Base-by-base conservation (phyloP, 140 eudicot species). In the Cichorium intybus region DNA sequence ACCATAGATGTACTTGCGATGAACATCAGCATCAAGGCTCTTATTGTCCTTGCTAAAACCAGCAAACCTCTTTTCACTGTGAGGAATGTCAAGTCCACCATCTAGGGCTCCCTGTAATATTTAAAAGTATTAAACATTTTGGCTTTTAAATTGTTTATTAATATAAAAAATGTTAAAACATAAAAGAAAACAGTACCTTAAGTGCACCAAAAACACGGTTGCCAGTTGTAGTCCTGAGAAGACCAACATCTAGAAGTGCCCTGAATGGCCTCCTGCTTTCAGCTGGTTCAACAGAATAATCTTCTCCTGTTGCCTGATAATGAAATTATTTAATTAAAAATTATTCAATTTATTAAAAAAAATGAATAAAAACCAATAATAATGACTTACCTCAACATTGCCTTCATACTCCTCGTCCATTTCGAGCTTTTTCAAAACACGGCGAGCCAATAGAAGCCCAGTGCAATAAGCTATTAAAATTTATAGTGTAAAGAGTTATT, bases 181-280 rank as follows among this genome's bases (percentile, higher is more conserved):
- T 39, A 24, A 53, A 10, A 0, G 5, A 15, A 65, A 34, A 16
- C 16, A 33, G 5, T 76, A 91, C 98, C 98, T 92, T 92, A 16
- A 92, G 89, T 6, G 96, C 95, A 77, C 98, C 98, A 67, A 92
- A 92, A 5, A 92, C 95, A 39, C 98, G 98, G 72, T 92, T 92
- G 18, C 98, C 98, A 2, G 98, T 92, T 1, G 98, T 92, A n/a
- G 98, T 92, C 37, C 82, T 62, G 3, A 92, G 0, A 59, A 92
- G 96, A 12, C 98, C 98, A 68, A 92, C 98, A 81, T 92, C 98
- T 50, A 92, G 77, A 24, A 92, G 95, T 7, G 98, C 98, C 54
- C 96, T 87, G 84, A 92, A 92, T 0, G 98, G 98, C 68, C 98
- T 85, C 61, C 97, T 78, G 84, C 72, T 87, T 18, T 87, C 97